Conservation (phyloP, 768 basidiomycete genomes). For the Pisolithus orientalis region DNA sequence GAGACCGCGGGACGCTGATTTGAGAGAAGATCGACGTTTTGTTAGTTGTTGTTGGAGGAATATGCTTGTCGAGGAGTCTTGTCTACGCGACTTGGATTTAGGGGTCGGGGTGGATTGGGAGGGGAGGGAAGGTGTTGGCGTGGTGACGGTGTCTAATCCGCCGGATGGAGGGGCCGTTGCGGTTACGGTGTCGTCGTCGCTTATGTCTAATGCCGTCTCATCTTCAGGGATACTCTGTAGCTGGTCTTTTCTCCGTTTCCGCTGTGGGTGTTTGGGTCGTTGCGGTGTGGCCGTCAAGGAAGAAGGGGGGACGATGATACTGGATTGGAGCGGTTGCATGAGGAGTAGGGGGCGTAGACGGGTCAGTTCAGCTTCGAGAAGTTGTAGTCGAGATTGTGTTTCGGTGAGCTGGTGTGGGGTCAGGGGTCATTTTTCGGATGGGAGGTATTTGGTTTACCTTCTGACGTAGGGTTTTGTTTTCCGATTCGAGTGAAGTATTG, state of each 20-base stretch:
- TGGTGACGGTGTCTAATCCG: conserved; percentile 9
- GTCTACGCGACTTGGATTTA: conserved; percentile 14
- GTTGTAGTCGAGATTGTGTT: conserved; percentile 44
- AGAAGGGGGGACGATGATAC: conserved; percentile 4
- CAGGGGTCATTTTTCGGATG: conserved; percentile 3
- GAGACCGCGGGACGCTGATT: conserved; percentile 25
- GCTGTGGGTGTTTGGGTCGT: conserved; percentile 17
- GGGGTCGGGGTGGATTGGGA: conserved; percentile 19
- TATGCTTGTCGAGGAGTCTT: conserved; percentile 14
- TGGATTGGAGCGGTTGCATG: conserved; percentile 46
- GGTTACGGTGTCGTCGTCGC: conserved; percentile 22
- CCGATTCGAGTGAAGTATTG: conserved; percentile 45
- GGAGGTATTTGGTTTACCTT: conserved; percentile 36
- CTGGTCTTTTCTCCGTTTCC: conserved; percentile 23
- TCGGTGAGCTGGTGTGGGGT: conserved; percentile 45
- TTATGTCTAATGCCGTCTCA: conserved; percentile 13
- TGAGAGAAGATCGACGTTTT: conserved; percentile 23
- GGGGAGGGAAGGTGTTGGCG: conserved; percentile 9
- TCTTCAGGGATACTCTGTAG: conserved; percentile 15
- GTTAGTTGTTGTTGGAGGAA: conserved; percentile 5
- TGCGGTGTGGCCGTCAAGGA: conserved; percentile 4
- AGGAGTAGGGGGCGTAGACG: conserved; percentile 64
- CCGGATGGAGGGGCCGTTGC: background rate
- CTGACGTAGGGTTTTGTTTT: conserved; percentile 54
- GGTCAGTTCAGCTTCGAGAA: conserved; percentile 58